Percentiles rank a stretch among this genome's conserved stretches.
These are phyloP conservation scores for Bipolaris gigantea DNA, from an alignment of 2,329 filamentous ascomycete species.

Conservation along the genomic window DNA sequence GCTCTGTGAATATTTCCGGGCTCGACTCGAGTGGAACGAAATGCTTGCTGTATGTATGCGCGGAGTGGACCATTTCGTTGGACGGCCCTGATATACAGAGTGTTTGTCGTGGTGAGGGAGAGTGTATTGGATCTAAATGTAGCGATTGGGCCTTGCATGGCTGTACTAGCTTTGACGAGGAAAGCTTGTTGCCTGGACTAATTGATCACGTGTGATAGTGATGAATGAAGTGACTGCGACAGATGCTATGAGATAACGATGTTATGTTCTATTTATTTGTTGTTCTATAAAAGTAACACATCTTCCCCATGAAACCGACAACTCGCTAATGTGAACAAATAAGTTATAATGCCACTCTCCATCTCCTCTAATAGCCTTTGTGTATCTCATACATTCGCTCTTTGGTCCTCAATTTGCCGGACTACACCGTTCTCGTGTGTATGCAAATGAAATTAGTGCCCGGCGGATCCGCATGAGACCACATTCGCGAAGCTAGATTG, in stretches of 20 bases:
- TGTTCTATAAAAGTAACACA: too few species aligned
- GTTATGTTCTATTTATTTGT: neutral
- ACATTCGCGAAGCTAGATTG: neutral
- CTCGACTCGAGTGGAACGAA: conserved; percentile 63
- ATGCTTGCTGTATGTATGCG: conserved; percentile 19
- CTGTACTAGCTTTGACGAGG: neutral
- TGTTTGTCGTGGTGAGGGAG: too few species aligned
- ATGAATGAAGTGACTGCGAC: neutral
- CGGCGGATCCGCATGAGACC: too few species aligned
- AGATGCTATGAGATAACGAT: neutral
- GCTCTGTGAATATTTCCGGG: conserved; percentile 81
- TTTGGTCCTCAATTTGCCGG: too few species aligned
- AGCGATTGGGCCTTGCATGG: neutral
- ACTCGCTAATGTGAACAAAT: neutral
- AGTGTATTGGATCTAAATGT: neutral
- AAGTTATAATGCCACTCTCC: neutral
- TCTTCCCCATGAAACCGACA: neutral
- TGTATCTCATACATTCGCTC: too few species aligned
- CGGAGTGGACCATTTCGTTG: too few species aligned
- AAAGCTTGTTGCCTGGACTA: neutral
- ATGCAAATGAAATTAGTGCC: too few species aligned
- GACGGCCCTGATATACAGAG: neutral
- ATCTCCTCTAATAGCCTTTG: too few species aligned
- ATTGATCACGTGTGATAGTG: neutral
- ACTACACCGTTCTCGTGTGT: too few species aligned